These are phyloP conservation scores for Candolleomyces efflorescens DNA, from an alignment of 768 basidiomycete genomes.

Conservation along the genomic window DNA sequence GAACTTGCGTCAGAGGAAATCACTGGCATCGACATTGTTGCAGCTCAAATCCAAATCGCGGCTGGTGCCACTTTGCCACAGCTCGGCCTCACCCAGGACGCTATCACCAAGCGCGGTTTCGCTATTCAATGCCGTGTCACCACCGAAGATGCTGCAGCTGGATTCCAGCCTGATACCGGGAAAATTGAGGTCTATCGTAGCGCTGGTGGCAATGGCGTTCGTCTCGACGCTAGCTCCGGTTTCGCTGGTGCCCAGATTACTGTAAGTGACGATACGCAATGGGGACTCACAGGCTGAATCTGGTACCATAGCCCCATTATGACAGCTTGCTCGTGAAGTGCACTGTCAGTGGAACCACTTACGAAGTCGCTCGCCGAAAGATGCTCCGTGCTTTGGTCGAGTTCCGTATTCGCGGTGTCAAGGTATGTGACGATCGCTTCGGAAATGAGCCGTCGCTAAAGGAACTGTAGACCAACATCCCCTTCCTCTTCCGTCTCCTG, in stretches of 20 bases:
- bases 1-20: conserved; percentile 76
- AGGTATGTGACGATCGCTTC: conserved; percentile 42
- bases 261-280: conserved; percentile 36
- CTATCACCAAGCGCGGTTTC: conserved; percentile 92
- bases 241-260: conserved; percentile 99
- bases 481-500: conserved; percentile 96
- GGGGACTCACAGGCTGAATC: not conserved
- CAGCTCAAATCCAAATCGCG: conserved; percentile 99
- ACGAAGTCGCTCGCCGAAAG: conserved; percentile 97
- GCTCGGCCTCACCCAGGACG: conserved; percentile 93
- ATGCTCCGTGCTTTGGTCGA: conserved; percentile 99
- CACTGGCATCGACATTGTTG: conserved; percentile 98
- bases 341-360: conserved; percentile 92
- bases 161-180: conserved; percentile 97
- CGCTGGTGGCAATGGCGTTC: conserved; percentile 97
- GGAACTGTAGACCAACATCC: conserved; percentile 83
- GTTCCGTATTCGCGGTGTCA: conserved; percentile 98
- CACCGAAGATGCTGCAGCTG: conserved; percentile 89
- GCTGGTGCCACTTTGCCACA: conserved; percentile 95
- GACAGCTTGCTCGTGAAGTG: conserved; percentile 98
- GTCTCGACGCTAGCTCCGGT: conserved; percentile 93
- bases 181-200: conserved; percentile 99
- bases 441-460: not conserved
- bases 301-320: conserved; percentile 78
- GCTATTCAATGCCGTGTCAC: conserved; percentile 99